phyloP scores from a whole-genome alignment of 495 filamentous ascomycete genomes.

The Lophiotrema nucula region DNA sequence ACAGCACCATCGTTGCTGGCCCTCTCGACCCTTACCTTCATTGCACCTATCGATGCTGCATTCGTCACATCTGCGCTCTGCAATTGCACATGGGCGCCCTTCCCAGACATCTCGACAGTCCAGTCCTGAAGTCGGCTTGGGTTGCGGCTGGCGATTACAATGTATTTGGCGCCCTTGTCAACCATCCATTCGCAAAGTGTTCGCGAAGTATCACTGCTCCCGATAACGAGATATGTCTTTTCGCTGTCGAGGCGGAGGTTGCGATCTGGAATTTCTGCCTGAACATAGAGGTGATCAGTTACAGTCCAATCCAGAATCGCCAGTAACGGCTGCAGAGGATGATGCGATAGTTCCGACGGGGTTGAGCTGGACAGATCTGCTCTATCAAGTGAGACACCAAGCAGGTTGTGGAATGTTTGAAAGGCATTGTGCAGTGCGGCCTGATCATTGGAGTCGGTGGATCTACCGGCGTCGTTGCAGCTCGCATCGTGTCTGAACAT shows the following conservation, averaged over 20 bases:
- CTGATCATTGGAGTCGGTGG: too few species aligned
- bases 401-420: too few species aligned
- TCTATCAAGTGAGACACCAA: too few species aligned
- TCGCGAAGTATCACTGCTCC: constrained; percentile 3
- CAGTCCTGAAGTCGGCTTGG: background rate
- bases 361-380: too few species aligned
- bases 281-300: background rate
- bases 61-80: constrained; percentile 2
- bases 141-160: constrained; percentile 9
- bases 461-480: too few species aligned
- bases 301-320: background rate
- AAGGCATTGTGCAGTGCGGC: too few species aligned
- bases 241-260: background rate
- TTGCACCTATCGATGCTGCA: background rate
- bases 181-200: constrained; percentile 7
- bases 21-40: background rate
- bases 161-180: background rate
- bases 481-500: too few species aligned
- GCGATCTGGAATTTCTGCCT: background rate
- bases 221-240: constrained; percentile 7
- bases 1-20: background rate
- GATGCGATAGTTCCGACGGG: too few species aligned
- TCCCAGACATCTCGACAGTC: background rate
- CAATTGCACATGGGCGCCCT: background rate
- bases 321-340: background rate